These are phyloP conservation scores for Penicillium cosmopolitanum DNA, from an alignment of 495 filamentous ascomycete genomes.

Conservation along the genomic window DNA sequence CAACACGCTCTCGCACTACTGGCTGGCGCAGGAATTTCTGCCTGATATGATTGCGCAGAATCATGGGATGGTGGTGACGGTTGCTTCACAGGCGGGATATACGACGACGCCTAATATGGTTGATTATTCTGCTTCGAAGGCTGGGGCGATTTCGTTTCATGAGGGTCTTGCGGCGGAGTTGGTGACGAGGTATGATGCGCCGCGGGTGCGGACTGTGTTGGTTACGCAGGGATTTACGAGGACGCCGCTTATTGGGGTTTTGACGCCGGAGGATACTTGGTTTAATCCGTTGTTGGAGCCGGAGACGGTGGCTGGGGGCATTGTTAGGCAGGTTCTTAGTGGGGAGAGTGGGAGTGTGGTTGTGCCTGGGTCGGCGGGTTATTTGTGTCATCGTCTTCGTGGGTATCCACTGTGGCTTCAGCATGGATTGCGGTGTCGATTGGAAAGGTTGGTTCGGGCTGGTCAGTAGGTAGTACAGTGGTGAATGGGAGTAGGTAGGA, in stretches of 20 bases:
- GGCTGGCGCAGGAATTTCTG: constrained; percentile 65
- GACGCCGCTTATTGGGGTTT: constrained; percentile 62
- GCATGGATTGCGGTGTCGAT: constrained; percentile 30
- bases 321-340: constrained; percentile 60
- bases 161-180: constrained; percentile 70
- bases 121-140: constrained; percentile 70
- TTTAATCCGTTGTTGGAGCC: constrained; percentile 59
- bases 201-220: constrained; percentile 64
- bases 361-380: constrained; percentile 45
- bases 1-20: constrained; percentile 72
- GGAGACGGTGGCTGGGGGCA: constrained; percentile 67
- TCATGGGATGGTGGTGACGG: constrained; percentile 77
- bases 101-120: constrained; percentile 65
- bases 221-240: constrained; percentile 67
- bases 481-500: not conserved
- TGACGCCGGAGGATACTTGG: constrained; percentile 58
- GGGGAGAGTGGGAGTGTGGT: constrained; percentile 63
- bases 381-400: constrained; percentile 35
- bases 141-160: constrained; percentile 68
- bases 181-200: constrained; percentile 62
- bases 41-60: constrained; percentile 63
- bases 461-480: not conserved
- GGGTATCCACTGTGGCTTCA: constrained; percentile 51
- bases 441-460: constrained; percentile 39
- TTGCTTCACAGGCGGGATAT: constrained; percentile 66